Base-by-base conservation (phyloP, 2,329 filamentous ascomycete species). In the Xylariaceae sp. region DNA sequence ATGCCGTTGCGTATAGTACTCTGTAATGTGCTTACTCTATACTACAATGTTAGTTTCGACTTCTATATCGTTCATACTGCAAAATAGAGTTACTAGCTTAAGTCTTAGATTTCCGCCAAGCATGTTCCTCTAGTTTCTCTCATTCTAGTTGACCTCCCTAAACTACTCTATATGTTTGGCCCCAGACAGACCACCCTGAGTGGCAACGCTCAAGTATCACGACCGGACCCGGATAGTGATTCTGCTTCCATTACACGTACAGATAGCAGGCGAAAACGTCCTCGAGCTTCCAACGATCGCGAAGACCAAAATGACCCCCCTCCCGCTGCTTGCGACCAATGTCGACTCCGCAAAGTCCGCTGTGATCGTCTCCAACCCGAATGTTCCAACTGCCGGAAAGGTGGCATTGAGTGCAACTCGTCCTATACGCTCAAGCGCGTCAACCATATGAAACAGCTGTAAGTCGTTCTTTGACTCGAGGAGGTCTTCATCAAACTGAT, bases 371-470 rank as follows among this genome's bases (percentile, higher is more conserved):
- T 36, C 8, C 53, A 56, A 34, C 59, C 55, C 7, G 39, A 58
- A n/a, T 61, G 57, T 47, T 59, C 57, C n/a, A 64, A 59, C 26
- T 64, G 57, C 24, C 43, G 43, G 9, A 63, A 60, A 45, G 44
- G 43, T 31, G 53, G 55, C 37, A 45, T 62, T n/a, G 58, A 56
- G 28, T 63, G 61, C 34, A 60, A 60, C 28, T 56, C 56, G 11
- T 56, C 60, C n/a, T 54, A 53, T 33, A 54, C 48, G 3, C 23
- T 57, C 21, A 64, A 64, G 34, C 62, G 58, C 5, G 61, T 61
- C 2, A 66, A 66, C 11, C 58, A 64, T 21, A 62, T 62, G 28
- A 64, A 66, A 23, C 52, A 64, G 33, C 33, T 66, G 64, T 52
- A 54, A 49, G 61, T 53, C n/a, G 6, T 24, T 47, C 26, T 31